phyloP scores from a whole-genome alignment of 306 rosid genomes.

The Ziziphus jujuba region DNA sequence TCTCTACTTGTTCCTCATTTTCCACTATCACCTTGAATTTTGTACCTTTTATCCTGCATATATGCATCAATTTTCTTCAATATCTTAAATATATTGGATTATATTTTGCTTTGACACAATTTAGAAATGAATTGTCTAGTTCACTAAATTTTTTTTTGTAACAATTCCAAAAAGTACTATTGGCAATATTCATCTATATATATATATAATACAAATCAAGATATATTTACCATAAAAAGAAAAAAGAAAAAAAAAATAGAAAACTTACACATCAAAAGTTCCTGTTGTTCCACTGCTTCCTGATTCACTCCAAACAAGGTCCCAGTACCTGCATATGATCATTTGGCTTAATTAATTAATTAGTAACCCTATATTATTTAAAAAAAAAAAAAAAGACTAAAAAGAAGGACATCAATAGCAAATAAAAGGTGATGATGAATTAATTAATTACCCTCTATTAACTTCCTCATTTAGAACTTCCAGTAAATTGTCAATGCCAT shows the following conservation, averaged over 20 bases:
- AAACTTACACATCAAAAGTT: constrained; percentile 61
- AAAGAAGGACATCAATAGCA: no score
- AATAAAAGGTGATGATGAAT: neutral
- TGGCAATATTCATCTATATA: neutral
- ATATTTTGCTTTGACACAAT: no score
- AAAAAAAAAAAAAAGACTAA: no score
- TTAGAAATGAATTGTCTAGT: no score
- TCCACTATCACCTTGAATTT: constrained; percentile 60
- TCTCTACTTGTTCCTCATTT: constrained; percentile 76
- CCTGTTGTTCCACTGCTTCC: constrained; percentile 55
- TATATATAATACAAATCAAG: no score
- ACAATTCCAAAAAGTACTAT: neutral
- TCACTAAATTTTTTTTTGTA: no score
- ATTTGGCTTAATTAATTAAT: neutral
- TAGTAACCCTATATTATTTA: no score
- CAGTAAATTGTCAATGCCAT: constrained; percentile 68
- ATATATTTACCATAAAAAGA: no score
- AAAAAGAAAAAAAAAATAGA: no score
- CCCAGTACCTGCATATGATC: constrained; percentile 68
- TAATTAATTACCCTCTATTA: constrained; percentile 57
- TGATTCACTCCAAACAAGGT: constrained; percentile 78
- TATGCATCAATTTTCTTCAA: no score
- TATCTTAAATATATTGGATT: no score
- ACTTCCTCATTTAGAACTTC: constrained; percentile 63
- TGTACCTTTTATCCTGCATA: constrained; percentile 66